A percentile compares a stretch with the other conserved stretches of the same genome.
Conservation (phyloP, 1,284 basidiomycete species). For the Cryptococcus hybrid region DNA sequence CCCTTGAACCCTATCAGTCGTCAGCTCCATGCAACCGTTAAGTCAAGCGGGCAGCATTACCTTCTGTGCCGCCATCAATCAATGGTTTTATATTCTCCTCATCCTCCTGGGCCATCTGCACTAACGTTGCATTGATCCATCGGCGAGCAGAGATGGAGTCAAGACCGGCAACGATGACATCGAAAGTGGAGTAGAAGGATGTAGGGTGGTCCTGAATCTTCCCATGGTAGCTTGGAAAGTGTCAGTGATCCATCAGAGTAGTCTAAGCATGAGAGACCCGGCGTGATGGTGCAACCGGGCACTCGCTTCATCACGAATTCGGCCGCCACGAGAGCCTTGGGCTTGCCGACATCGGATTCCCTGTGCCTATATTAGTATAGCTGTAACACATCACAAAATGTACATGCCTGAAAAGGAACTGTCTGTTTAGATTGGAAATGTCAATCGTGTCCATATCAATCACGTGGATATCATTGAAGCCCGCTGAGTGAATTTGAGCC, state of each 20-base stretch:
- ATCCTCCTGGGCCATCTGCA: slow-evolving; percentile 84
- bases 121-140: slow-evolving; percentile 98
- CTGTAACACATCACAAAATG: not conserved
- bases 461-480: slow-evolving; percentile 97
- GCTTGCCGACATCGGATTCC: slow-evolving; percentile 77
- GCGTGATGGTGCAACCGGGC: slow-evolving; percentile 88
- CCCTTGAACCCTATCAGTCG: slow-evolving; percentile 83
- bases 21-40: not conserved
- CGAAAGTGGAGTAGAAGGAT: slow-evolving; percentile 96
- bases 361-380: slow-evolving; percentile 42
- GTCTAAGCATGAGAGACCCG: slow-evolving; percentile 39
- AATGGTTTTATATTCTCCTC: slow-evolving; percentile 95
- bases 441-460: slow-evolving; percentile 99
- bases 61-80: slow-evolving; percentile 98
- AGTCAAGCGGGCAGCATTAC: slow-evolving; percentile 49
- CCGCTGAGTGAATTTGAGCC: slow-evolving; percentile 54
- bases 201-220: slow-evolving; percentile 98
- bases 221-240: slow-evolving; percentile 72
- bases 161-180: slow-evolving; percentile 95
- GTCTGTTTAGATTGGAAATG: slow-evolving; percentile 96
- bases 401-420: slow-evolving; percentile 90
- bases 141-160: slow-evolving; percentile 95
- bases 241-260: not conserved
- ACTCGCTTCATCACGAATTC: slow-evolving; percentile 95
- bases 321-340: slow-evolving; percentile 92